Evolutionary conservation across 352 stramenopile species (phyloP).

Genomic region (Globisporangium cederbergense): DNA sequence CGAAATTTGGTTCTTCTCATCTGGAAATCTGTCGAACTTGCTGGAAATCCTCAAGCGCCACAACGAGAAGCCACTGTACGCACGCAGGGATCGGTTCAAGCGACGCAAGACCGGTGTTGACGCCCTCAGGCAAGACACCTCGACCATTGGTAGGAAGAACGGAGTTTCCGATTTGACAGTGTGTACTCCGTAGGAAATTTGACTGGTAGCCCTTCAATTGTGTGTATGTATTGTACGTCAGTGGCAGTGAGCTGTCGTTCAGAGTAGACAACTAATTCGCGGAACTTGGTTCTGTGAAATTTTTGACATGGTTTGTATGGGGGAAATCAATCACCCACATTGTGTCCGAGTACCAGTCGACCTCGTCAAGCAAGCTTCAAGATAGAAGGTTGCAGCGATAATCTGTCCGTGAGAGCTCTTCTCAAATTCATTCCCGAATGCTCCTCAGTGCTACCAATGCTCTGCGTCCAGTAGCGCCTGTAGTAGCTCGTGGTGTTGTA

Average conservation of each 20-base stretch:
- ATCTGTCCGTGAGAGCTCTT: too few species aligned
- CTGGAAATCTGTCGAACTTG: conserved; percentile 1
- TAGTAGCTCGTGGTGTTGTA: conserved; percentile 34
- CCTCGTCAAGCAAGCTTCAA: too few species aligned
- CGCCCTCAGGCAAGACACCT: background rate
- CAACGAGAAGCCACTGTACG: conserved; percentile 11
- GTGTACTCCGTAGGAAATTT: background rate
- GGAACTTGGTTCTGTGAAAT: background rate
- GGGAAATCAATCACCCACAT: too few species aligned
- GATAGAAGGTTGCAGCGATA: too few species aligned
- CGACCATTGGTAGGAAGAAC: background rate
- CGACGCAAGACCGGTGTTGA: background rate
- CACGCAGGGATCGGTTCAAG: conserved; percentile 12
- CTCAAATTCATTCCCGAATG: too few species aligned
- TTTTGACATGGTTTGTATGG: background rate
- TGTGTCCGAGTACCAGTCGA: too few species aligned
- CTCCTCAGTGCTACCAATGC: conserved; percentile 28
- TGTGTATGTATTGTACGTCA: background rate
- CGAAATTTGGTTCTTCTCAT: conserved; percentile 13
- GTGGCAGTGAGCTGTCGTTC: background rate
- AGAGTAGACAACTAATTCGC: too few species aligned
- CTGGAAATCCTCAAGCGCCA: conserved; percentile 12
- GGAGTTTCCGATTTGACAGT: background rate
- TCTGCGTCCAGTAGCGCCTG: conserved; percentile 55
- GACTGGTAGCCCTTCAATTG: background rate